Evolutionary conservation across 2,329 filamentous ascomycete species (phyloP).

Genomic region (Fusarium gaditjirri): DNA sequence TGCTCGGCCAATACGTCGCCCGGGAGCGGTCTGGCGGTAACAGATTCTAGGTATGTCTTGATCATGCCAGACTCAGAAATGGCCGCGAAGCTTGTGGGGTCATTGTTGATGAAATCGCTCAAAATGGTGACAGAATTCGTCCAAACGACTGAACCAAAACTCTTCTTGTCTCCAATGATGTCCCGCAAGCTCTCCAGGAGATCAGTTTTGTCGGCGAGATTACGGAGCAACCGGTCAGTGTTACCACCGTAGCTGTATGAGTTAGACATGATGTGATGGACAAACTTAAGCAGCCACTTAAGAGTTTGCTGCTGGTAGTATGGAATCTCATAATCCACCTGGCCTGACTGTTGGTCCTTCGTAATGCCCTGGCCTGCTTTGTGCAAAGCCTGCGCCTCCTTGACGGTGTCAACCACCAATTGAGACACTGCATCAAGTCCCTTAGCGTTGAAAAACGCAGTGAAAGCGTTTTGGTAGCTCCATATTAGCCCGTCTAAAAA

Average conservation of each 20-base stretch:
- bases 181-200: conserved; percentile 81
- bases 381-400: conserved; percentile 73
- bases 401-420: conserved; percentile 82
- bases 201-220: conserved; percentile 91
- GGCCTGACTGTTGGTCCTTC: conserved; percentile 74
- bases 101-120: conserved; percentile 97
- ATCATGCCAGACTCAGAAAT: conserved; percentile 95
- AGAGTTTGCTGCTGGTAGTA: conserved; percentile 94
- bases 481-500: conserved; percentile 92
- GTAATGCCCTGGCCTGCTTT: conserved; percentile 77
- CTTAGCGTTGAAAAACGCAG: conserved; percentile 80
- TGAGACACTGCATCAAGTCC: conserved; percentile 93
- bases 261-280: conserved; percentile 93
- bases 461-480: conserved; percentile 84
- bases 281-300: conserved; percentile 94
- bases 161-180: conserved; percentile 81
- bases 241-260: conserved; percentile 76
- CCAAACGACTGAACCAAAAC: conserved; percentile 95
- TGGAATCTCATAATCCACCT: conserved; percentile 92
- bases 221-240: conserved; percentile 89
- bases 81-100: conserved; percentile 95
- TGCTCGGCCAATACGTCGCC: conserved; percentile 44
- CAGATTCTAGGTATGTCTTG: conserved; percentile 83
- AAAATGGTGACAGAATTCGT: conserved; percentile 92
- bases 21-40: conserved; percentile 68